These are phyloP conservation scores for Acanthamoeba culbertsoni DNA, from an alignment of 208 protist species.

Conservation along the genomic window DNA sequence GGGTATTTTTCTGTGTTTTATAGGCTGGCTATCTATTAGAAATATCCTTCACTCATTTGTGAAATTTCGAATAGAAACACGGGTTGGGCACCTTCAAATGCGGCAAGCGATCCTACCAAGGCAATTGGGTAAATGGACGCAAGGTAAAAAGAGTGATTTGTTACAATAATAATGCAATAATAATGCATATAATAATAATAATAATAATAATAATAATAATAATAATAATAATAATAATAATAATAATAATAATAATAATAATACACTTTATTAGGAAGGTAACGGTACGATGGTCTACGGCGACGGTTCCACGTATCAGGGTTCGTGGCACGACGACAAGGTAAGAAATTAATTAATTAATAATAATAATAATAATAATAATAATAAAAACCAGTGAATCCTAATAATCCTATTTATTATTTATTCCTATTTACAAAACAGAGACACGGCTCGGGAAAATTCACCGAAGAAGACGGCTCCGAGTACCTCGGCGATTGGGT, in stretches of 20 bases:
- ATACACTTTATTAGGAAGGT: no score
- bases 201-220: no score
- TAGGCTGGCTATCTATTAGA: not conserved
- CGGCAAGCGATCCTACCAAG: not conserved
- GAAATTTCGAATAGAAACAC: not conserved
- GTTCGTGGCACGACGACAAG: conserved; percentile 36
- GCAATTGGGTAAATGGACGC: conserved; percentile 11
- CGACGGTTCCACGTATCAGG: not conserved
- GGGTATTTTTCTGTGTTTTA: not conserved
- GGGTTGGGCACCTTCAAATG: conserved; percentile 14
- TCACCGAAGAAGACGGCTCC: not conserved
- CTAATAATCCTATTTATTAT: no score
- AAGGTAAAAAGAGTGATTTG: not conserved
- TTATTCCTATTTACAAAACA: no score
- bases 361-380: no score
- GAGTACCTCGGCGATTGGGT: conserved; percentile 10
- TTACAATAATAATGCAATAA: no score
- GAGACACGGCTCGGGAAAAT: not conserved
- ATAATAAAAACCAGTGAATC: no score
- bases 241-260: no score
- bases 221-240: no score
- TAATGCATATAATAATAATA: no score
- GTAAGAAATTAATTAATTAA: no score
- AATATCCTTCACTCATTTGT: not conserved
- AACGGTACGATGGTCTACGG: not conserved